A percentile compares a stretch with the other conserved stretches of the same genome.
Evolutionary conservation across 169 alveolate species (phyloP).

Genomic region (Condylostoma magnum): DNA sequence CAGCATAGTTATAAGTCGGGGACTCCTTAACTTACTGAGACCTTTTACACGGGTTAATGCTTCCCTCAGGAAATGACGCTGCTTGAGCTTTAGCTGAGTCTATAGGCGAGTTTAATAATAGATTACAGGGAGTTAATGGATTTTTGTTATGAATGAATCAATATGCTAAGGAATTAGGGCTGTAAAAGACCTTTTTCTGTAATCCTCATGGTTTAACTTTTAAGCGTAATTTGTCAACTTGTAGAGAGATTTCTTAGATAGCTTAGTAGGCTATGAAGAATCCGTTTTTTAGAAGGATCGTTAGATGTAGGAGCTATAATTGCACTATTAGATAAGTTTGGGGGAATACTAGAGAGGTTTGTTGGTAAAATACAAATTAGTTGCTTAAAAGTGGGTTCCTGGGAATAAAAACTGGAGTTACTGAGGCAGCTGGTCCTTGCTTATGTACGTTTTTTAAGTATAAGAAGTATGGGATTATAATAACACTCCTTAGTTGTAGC

Average conservation of each 20-base stretch:
- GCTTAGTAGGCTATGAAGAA: conserved; percentile 2
- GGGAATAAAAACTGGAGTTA: conserved; percentile 66
- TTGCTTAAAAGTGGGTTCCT: conserved; percentile 52
- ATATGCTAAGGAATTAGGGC: conserved; percentile 28
- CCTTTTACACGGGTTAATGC: conserved; percentile 43
- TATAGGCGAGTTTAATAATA: background rate
- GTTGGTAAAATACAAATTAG: conserved; percentile 63
- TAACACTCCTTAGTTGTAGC: conserved; percentile 39
- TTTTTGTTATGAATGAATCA: conserved; percentile 43
- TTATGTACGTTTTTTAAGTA: conserved; percentile 25
- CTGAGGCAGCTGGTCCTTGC: conserved; percentile 64
- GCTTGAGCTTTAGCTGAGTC: conserved; percentile 38
- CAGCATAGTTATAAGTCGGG: conserved; percentile 37
- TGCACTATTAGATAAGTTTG: conserved; percentile 20
- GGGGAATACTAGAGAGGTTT: conserved; percentile 18
- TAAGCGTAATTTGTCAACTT: conserved; percentile 24
- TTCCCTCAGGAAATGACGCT: conserved; percentile 62
- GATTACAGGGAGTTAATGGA: background rate
- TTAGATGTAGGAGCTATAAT: background rate
- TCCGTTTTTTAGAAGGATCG: background rate
- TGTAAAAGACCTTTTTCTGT: conserved; percentile 35
- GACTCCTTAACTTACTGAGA: conserved; percentile 18
- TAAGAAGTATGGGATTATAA: background rate
- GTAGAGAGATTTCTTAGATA: conserved; percentile 35
- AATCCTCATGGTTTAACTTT: conserved; percentile 46